These are phyloP conservation scores for Colletotrichum plurivorum DNA, from an alignment of 2,329 filamentous ascomycete species.

Conservation along the genomic window DNA sequence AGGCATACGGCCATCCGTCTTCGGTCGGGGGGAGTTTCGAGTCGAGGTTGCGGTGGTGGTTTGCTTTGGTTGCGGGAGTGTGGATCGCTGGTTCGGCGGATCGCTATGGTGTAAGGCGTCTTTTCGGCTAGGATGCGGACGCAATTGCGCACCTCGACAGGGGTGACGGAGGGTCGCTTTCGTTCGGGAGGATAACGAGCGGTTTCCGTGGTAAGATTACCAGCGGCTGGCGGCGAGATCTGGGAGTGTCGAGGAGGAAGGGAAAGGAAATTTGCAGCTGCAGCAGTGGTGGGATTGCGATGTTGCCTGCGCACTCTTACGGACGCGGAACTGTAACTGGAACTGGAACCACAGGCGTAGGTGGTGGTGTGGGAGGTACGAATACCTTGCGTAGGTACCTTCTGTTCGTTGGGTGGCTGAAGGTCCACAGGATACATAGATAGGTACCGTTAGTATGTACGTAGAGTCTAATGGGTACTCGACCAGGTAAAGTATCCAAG, in stretches of 20 bases:
- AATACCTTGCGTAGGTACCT: constrained; percentile 14
- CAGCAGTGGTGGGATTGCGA: constrained; percentile 33
- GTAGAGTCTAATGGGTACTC: too few species aligned
- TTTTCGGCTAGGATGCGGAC: constrained; percentile 15
- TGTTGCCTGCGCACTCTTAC: constrained; percentile 33
- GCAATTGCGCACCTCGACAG: constrained; percentile 28
- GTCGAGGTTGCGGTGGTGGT: neutral
- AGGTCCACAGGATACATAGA: too few species aligned
- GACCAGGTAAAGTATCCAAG: neutral
- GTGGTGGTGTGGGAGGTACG: constrained; percentile 28
- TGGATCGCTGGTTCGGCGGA: constrained; percentile 7
- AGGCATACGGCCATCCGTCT: constrained; percentile 39
- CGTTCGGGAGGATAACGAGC: constrained; percentile 16
- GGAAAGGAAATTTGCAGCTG: constrained; percentile 28
- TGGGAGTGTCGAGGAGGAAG: neutral
- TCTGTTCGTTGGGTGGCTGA: neutral
- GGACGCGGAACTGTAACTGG: constrained; percentile 37
- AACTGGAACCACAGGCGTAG: constrained; percentile 29
- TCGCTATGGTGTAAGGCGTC: constrained; percentile 24
- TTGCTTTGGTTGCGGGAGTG: constrained; percentile 6
- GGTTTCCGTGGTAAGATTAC: constrained; percentile 19
- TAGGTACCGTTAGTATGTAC: neutral
- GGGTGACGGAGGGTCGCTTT: neutral
- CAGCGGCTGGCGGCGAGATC: constrained; percentile 12
- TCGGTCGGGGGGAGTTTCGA: neutral